A percentile compares a stretch with the other conserved stretches of the same genome.
Evolutionary conservation across 345 rosid species (phyloP).

Genomic region (Melastoma malabathricum): DNA sequence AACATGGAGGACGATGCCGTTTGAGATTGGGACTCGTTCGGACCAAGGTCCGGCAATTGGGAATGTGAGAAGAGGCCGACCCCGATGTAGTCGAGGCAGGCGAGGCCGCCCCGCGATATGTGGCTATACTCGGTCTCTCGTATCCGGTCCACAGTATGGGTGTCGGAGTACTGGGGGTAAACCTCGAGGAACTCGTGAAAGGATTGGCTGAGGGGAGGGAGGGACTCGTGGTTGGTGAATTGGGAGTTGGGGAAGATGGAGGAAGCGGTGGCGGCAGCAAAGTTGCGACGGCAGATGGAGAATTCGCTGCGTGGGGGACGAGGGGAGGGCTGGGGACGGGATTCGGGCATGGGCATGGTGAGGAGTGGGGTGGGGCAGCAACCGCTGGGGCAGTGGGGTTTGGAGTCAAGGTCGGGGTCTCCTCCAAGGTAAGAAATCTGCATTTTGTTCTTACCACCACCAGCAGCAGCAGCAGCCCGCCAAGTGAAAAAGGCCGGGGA

Average conservation of each 20-base stretch:
- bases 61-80: constrained; percentile 72
- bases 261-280: constrained; percentile 45
- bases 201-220: constrained; percentile 55
- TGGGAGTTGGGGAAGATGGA: constrained; percentile 56
- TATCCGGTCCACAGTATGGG: constrained; percentile 43
- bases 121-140: constrained; percentile 56
- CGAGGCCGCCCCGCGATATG: constrained; percentile 43
- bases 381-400: constrained; percentile 11
- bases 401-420: too few species aligned
- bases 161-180: constrained; percentile 47
- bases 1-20: constrained; percentile 22
- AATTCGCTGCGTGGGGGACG: constrained; percentile 30
- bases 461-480: too few species aligned
- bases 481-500: too few species aligned
- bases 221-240: constrained; percentile 71
- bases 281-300: constrained; percentile 49
- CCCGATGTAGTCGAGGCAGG: constrained; percentile 90
- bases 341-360: constrained; percentile 17
- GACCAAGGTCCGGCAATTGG: constrained; percentile 42
- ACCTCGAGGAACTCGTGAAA: constrained; percentile 48
- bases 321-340: constrained; percentile 20
- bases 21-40: constrained; percentile 17
- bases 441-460: too few species aligned
- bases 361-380: constrained; percentile 45
- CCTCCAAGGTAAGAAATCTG: too few species aligned